Base-by-base conservation (phyloP, 305 asterid genomes). In the Salvia sclarea region DNA sequence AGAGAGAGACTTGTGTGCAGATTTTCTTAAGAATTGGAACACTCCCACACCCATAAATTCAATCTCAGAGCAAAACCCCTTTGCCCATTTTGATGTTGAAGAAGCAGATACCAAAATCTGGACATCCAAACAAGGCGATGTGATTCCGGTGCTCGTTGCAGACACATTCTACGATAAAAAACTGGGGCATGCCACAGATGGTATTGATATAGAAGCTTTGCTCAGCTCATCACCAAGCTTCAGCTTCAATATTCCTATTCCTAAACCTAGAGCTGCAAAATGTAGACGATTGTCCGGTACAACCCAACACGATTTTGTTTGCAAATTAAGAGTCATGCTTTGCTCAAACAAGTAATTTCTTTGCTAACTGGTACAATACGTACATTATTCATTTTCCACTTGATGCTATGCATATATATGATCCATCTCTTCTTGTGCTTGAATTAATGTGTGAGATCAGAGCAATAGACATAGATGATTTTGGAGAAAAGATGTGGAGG, bases 21-120 rank as follows among this genome's bases (percentile, higher is more conserved):
- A 76, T 71, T 67, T 71, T 61, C 77, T 76, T 18, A 56, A 61
- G 44, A 76, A 76, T 21, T 71, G 81, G 81, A 67, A 56, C 30
- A 24, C 63, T 71, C 81, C 74, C 50, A 61, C 59, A 74, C 74
- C 55, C 66, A 77, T 70, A 33, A 61, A 31, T 52, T 74, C 74
- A 48, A 53, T 37, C 45, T 30, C 71, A 21, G 69, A 70, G 5
- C 64, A 56, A 57, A 76, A 66, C 22, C 81, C 75, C 37, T 66
- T 76, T 4, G 6, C 33, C 33, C 63, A 25, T n/a, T 25, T 55
- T n/a, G 70, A 52, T 61, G 62, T 21, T 44, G 65, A 18, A 24
- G 38, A 35, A 9, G 5, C 5, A 35, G 41, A 35, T 3, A 35
- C 33, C 33, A 28, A 28, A 28, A 28, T 28, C 33, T 28, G 33